Evolutionary conservation across 75 land plant species (phyloP).

Genomic region (Pseudotsuga menziesii): DNA sequence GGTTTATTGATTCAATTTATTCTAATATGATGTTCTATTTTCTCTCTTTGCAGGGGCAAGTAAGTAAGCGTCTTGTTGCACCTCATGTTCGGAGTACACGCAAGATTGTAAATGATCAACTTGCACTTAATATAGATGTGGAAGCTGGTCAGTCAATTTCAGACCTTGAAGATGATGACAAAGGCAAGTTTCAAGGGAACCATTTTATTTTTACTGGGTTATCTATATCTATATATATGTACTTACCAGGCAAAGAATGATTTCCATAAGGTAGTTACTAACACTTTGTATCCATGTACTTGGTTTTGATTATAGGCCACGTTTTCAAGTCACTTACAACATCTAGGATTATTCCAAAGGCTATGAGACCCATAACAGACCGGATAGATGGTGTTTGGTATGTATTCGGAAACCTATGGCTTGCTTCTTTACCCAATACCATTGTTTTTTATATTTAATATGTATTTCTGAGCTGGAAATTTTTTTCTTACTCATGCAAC

Average conservation of each 20-base stretch:
- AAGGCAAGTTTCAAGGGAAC: conserved; percentile 50
- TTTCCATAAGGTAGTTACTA: conserved; percentile 2
- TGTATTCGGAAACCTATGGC: background rate
- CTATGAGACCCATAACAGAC: conserved; percentile 62
- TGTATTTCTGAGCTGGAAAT: background rate
- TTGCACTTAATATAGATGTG: conserved; percentile 71
- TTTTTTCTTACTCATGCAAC: conserved; percentile 11
- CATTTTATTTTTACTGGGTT: background rate
- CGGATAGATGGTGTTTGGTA: conserved; percentile 93
- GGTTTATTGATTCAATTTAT: too few relatives aligned
- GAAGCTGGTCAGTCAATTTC: conserved; percentile 37
- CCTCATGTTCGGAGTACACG: conserved; percentile 79
- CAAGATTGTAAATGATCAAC: conserved; percentile 65
- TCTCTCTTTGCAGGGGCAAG: conserved; percentile 36
- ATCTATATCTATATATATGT: conserved; percentile 9
- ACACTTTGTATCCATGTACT: background rate
- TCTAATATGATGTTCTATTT: background rate
- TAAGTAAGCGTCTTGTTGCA: conserved; percentile 45
- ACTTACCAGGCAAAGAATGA: background rate
- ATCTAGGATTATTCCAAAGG: conserved; percentile 80
- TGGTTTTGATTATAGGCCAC: conserved; percentile 52
- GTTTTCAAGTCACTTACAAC: conserved; percentile 85
- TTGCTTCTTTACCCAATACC: background rate
- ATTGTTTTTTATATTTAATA: conserved; percentile 3
- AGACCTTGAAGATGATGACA: conserved; percentile 85